Percentiles rank a stretch among this genome's conserved stretches.
phyloP scores from a whole-genome alignment of 805 yeast species.

The Sungouiella blattae region DNA sequence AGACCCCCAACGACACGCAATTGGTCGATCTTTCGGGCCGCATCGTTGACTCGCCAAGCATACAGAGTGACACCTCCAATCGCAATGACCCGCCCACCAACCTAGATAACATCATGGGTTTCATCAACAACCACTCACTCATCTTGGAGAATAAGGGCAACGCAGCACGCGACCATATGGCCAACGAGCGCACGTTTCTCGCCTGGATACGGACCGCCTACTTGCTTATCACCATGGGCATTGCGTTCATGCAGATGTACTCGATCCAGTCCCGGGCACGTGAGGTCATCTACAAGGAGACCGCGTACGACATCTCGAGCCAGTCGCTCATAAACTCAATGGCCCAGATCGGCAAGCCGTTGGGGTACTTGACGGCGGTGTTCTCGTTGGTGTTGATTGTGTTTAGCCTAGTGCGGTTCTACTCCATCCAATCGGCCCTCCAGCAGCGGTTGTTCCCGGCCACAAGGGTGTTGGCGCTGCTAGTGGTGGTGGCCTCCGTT shows the following conservation, averaged over 20 bases:
- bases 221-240: conserved; percentile 55
- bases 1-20: too few species aligned
- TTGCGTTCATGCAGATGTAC: conserved; percentile 58
- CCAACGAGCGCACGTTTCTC: conserved; percentile 60
- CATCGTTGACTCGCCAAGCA: too few species aligned
- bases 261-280: conserved; percentile 30
- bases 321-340: background rate
- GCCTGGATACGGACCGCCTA: conserved; percentile 65
- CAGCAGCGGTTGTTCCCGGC: conserved; percentile 11
- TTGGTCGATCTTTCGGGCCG: too few species aligned
- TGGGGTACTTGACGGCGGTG: conserved; percentile 9
- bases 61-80: too few species aligned
- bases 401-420: conserved; percentile 9
- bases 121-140: conserved; percentile 2
- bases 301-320: background rate
- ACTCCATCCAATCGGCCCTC: conserved; percentile 9
- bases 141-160: conserved; percentile 27
- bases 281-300: conserved; percentile 4
- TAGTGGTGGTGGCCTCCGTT: conserved; percentile 4
- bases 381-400: conserved; percentile 5
- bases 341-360: conserved; percentile 6
- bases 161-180: conserved; percentile 45
- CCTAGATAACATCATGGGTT: background rate
- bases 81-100: background rate
- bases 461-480: conserved; percentile 7